Evolutionary conservation across 371 early-diverging fungal species (phyloP), one percentile per base, ranked within the genome.

Genomic region (Funneliformis caledonium): DNA sequence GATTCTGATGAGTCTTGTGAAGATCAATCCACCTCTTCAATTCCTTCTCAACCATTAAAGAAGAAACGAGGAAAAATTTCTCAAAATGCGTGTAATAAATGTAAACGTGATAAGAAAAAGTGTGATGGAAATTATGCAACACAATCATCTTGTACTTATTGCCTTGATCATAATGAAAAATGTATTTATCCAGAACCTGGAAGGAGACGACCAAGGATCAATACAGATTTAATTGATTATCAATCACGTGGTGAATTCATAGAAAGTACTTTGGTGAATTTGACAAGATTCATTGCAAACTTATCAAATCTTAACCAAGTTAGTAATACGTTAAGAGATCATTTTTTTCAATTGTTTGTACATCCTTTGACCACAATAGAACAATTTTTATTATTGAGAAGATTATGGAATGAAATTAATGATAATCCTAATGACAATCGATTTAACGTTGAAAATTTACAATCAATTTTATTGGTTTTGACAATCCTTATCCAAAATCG

Each of bases 121-220:
- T 74, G 75, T 16, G 60, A 74, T 59, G 75, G 75, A 31, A 22
- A 74, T 31, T 74, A 11, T 74, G 16, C n/a, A 19, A 74, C 10
- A 31, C 8, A 43, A 56, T 37, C 26, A 31, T 7, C 75, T 12
- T 74, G 75, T 33, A 56, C 75, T 9, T 52, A 74, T 56, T 74
- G 75, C 33, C 26, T 11, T 8, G 19, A 11, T 59, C 75, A 43
- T 31, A 50, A 50, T 22, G 31, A 56, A 14, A 43, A 59, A 14
- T 74, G 75, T 50, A 50, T 12, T 37, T 74, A 33, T 45, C 42
- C 75, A 31, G 31, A 48, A 43, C 45, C 72, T 33, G 72, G 72
- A 19, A 43, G 72, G 9, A 72, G 56, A 56, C 16, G 56, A 19
- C 56, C 56, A 56, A 56, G 16, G 16, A 56, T 10, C 0, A 16